Conservation (phyloP, 2,329 filamentous ascomycete genomes). For the Scolecobasidium constrictum region DNA sequence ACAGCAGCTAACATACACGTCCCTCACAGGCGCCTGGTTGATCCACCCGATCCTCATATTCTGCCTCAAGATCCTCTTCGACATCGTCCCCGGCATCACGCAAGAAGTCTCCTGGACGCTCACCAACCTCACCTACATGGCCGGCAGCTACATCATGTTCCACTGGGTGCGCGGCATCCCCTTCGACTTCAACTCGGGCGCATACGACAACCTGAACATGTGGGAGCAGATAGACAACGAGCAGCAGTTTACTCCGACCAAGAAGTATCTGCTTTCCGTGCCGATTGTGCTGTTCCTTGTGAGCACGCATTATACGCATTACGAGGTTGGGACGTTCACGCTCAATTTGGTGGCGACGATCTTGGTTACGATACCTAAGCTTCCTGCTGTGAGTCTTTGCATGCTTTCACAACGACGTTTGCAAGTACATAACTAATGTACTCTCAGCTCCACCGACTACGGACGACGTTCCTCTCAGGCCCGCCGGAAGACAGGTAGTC, state of each 20-base stretch:
- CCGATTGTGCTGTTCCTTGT: constrained; percentile 90
- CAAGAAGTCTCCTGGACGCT: constrained; percentile 98
- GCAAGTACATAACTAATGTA: neutral
- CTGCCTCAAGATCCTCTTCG: constrained; percentile 89
- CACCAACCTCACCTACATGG: constrained; percentile 98
- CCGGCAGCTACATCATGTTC: constrained; percentile 98
- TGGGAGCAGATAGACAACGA: constrained; percentile 99
- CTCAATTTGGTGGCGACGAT: constrained; percentile 93
- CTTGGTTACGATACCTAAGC: constrained; percentile 88
- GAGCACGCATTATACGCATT: constrained; percentile 98
- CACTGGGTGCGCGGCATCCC: constrained; percentile 96
- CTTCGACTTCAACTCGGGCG: constrained; percentile 97
- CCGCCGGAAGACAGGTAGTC: constrained; percentile 19
- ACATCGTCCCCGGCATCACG: constrained; percentile 89
- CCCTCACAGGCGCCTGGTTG: constrained; percentile 87
- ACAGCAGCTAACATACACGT: too few relatives aligned
- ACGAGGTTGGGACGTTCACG: constrained; percentile 91
- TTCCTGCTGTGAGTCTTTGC: constrained; percentile 70
- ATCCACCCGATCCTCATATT: constrained; percentile 93
- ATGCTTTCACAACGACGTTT: neutral
- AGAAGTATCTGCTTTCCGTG: constrained; percentile 93
- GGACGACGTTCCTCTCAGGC: constrained; percentile 26
- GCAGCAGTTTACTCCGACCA: constrained; percentile 95
- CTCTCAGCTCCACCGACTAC: constrained; percentile 26
- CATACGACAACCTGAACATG: constrained; percentile 99